Conservation (phyloP, 169 alveolate species). For the Plasmodium falciparum region DNA sequence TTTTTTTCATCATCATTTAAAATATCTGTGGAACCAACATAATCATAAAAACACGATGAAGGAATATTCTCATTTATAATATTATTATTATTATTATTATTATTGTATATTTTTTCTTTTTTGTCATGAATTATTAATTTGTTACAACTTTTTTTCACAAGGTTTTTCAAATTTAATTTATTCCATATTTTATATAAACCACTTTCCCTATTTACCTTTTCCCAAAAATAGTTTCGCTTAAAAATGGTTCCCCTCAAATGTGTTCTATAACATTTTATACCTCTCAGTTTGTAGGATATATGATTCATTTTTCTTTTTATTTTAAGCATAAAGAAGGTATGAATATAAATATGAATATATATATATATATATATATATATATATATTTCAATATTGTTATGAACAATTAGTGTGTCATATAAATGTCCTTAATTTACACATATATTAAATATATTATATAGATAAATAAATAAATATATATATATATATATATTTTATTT, state of each 20-base stretch:
- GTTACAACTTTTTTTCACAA: constrained; percentile 13
- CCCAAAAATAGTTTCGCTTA: constrained; percentile 16
- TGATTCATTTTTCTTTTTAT: not conserved
- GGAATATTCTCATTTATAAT: not conserved
- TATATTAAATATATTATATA: too few species aligned
- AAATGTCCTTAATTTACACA: too few species aligned
- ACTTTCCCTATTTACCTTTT: constrained; percentile 7
- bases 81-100: not conserved
- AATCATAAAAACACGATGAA: not conserved
- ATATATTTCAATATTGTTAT: too few species aligned
- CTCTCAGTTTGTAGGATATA: not conserved
- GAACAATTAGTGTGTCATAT: too few species aligned
- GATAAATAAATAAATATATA: too few species aligned
- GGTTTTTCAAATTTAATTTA: constrained; percentile 29
- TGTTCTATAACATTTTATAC: not conserved
- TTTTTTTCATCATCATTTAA: constrained; percentile 30
- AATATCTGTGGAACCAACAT: constrained; percentile 3
- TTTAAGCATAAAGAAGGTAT: not conserved
- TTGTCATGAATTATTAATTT: not conserved
- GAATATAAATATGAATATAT: too few species aligned
- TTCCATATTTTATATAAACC: constrained; percentile 10
- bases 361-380: too few species aligned
- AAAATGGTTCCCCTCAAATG: not conserved
- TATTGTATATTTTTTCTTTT: not conserved
- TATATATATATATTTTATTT: not conserved